Evolutionary conservation across 2,329 filamentous ascomycete species (phyloP).

Genomic region (Alternaria hordeiaustralica): DNA sequence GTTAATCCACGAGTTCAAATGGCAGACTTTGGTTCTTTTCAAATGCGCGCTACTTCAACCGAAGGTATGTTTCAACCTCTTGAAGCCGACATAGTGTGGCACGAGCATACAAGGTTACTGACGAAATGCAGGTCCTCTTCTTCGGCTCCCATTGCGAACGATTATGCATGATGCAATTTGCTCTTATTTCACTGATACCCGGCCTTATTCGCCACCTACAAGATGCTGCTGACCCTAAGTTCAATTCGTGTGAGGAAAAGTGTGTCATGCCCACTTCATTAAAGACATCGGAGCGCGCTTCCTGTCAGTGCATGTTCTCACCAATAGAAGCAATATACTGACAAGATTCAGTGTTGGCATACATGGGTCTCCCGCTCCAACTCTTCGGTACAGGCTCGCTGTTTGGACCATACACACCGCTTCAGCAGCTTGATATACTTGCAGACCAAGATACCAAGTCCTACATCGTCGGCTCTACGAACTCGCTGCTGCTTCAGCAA

Average conservation of each 20-base stretch:
- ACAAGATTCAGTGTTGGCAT: conserved; percentile 70
- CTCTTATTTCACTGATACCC: conserved; percentile 91
- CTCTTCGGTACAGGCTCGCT: conserved; percentile 96
- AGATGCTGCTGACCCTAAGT: conserved; percentile 92
- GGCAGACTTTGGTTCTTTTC: conserved; percentile 90
- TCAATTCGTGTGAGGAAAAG: conserved; percentile 80
- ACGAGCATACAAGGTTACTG: conserved; percentile 7
- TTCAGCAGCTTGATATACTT: conserved; percentile 93
- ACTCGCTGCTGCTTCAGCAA: conserved; percentile 90
- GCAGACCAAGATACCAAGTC: conserved; percentile 95
- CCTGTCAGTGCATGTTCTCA: conserved; percentile 55
- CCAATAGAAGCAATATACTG: conserved; percentile 6
- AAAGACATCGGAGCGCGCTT: conserved; percentile 88
- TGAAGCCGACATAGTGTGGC: neutral
- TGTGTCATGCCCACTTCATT: conserved; percentile 81
- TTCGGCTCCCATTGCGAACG: conserved; percentile 96
- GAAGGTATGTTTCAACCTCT: conserved; percentile 66
- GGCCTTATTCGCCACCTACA: conserved; percentile 89
- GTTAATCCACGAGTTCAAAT: conserved; percentile 91
- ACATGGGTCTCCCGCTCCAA: conserved; percentile 93
- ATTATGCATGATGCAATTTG: conserved; percentile 98
- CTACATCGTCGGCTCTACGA: conserved; percentile 96
- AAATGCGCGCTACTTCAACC: conserved; percentile 94
- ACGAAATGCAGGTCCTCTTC: conserved; percentile 81
- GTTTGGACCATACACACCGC: conserved; percentile 93